Percentiles rank a stretch among this genome's conserved stretches.
These are phyloP conservation scores for Colletotrichum navitas DNA, from an alignment of 2,329 filamentous ascomycete species.

Conservation along the genomic window DNA sequence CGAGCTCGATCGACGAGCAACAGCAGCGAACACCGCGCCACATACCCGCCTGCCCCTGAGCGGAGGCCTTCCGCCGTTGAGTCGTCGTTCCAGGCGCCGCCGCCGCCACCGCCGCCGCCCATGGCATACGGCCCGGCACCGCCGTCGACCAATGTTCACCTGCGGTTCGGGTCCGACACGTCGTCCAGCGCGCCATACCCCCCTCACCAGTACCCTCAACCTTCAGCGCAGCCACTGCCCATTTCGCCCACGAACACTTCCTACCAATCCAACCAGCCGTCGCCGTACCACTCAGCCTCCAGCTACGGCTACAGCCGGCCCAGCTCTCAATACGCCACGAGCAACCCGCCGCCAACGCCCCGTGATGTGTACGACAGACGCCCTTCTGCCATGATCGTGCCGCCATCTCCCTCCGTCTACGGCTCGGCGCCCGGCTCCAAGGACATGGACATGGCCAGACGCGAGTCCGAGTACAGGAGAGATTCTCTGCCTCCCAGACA, in stretches of 20 bases:
- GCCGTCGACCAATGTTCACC: conserved; percentile 44
- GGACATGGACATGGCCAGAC: conserved; percentile 17
- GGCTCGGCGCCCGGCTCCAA: background rate
- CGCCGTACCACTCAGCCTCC: conserved; percentile 59
- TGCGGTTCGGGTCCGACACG: conserved; percentile 54
- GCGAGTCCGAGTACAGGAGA: conserved; percentile 41
- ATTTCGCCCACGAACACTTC: conserved; percentile 50
- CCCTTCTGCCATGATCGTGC: conserved; percentile 53
- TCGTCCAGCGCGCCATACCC: conserved; percentile 55
- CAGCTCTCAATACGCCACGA: conserved; percentile 49
- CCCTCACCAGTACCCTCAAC: conserved; percentile 49
- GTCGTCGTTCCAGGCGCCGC: conserved; percentile 56
- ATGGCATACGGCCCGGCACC: conserved; percentile 49
- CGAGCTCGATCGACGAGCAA: conserved; percentile 73
- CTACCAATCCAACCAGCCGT: conserved; percentile 53
- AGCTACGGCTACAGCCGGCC: conserved; percentile 52
- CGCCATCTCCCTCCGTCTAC: conserved; percentile 54
- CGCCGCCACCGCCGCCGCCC: conserved; percentile 52
- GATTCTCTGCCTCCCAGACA: conserved; percentile 47
- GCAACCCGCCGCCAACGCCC: conserved; percentile 48
- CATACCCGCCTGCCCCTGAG: conserved; percentile 54
- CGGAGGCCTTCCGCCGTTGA: conserved; percentile 64
- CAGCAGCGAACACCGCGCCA: conserved; percentile 63
- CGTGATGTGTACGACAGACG: conserved; percentile 55
- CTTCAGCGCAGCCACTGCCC: conserved; percentile 49